A percentile compares a stretch with the other conserved stretches of the same genome.
Conservation (phyloP, 805 yeast genomes). For the Phaffomyces opuntiae region DNA sequence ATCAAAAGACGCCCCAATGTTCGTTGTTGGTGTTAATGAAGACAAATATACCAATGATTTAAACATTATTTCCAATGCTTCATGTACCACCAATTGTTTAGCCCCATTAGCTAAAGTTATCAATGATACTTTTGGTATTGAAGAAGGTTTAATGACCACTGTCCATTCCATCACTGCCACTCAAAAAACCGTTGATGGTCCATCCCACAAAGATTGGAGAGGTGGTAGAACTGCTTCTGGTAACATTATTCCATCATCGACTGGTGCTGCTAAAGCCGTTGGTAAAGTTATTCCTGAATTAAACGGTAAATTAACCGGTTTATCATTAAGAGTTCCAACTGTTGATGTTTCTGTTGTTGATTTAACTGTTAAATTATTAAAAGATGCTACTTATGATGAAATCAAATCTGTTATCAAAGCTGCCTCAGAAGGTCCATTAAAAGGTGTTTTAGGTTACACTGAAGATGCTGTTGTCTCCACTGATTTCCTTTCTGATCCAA, state of each 20-base stretch:
- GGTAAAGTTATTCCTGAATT: conserved; percentile 68
- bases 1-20: conserved; percentile 67
- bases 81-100: conserved; percentile 70
- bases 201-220: conserved; percentile 77
- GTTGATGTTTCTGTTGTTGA: conserved; percentile 68
- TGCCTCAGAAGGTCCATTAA: conserved; percentile 52
- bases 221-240: conserved; percentile 76
- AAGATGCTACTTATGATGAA: conserved; percentile 55
- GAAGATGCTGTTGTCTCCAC: conserved; percentile 66
- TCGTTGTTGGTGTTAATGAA: conserved; percentile 65
- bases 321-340: conserved; percentile 71
- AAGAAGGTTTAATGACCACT: conserved; percentile 72
- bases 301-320: conserved; percentile 68
- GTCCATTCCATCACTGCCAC: conserved; percentile 69
- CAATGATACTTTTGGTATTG: conserved; percentile 59
- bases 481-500: conserved; percentile 56
- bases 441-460: conserved; percentile 64
- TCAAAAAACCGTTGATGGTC: conserved; percentile 71
- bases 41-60: conserved; percentile 50
- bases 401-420: conserved; percentile 52
- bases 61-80: conserved; percentile 61
- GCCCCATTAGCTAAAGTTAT: conserved; percentile 68
- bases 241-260: conserved; percentile 68
- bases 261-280: conserved; percentile 75
- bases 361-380: conserved; percentile 57